Base-by-base conservation (phyloP, 73 alveolate species). In the Blepharisma japonicum region DNA sequence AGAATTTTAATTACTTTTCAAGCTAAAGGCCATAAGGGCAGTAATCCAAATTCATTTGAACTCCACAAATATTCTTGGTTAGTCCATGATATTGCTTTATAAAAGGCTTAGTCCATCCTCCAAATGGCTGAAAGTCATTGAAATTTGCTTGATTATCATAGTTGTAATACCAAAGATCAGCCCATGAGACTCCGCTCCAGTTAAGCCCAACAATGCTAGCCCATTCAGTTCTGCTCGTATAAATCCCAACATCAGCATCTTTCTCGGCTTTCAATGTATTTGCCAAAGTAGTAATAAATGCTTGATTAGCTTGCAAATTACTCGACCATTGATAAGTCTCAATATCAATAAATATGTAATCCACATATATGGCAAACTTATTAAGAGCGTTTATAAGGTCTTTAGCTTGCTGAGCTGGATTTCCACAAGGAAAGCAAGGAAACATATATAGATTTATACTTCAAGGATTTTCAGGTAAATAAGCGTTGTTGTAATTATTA, bases 101-200 rank as follows among this genome's bases (percentile, higher is more conserved):
- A 51, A 71, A 67, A 21, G 95, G 95, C 45, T 55, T 54, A 48
- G 85, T 42, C 95, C 95, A 91, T 6, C 95, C 93, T 67, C 97
- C 97, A 77, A 91, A 81, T 11, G 86, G 14, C 7, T 77, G 6
- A 79, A 71, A 91, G 72, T 91, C 97, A 42, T 81, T 45, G 83
- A 91, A 91, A 14, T 90, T 68, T 11, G 81, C 88, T 32, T 48
- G 9, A 82, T 80, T 68, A 77, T 91, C 97, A 81, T 91, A 91
- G 77, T 91, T 95, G 68, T 95, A 95, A 78, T 91, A 91, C 97
- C 97, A 91, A 45, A 91, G 86, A 0, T 88, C 90, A 25, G 71
- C 68, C 6, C 78, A 68, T 9, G 85, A 70, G 6, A 84, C 71
- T 38, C 94, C 87, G 23, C 82, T 53, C 48, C 86, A 77, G 6